Evolutionary conservation across 352 stramenopile species (phyloP).

Genomic region (Pythium chondricola): DNA sequence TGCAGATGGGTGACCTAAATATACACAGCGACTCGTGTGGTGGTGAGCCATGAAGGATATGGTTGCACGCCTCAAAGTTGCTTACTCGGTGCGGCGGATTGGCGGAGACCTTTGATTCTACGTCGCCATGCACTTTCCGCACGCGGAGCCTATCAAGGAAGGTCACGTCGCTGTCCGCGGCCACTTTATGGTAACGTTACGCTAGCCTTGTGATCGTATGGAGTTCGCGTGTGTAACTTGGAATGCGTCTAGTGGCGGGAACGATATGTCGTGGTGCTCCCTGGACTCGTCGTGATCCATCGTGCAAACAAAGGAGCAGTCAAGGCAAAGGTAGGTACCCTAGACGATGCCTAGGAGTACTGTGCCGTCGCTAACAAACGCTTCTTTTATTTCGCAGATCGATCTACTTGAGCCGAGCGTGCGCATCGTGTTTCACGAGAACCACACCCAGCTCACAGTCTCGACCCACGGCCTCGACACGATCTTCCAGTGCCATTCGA

Average conservation of each 20-base stretch:
- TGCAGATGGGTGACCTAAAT: too few species aligned
- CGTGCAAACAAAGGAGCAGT: constrained; percentile 36
- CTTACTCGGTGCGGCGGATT: too few species aligned
- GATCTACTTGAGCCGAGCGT: constrained; percentile 46
- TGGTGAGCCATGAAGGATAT: too few species aligned
- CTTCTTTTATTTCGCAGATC: constrained; percentile 27
- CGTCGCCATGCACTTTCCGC: too few species aligned
- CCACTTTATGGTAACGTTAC: constrained; percentile 47
- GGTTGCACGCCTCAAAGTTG: too few species aligned
- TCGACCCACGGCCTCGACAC: constrained; percentile 32
- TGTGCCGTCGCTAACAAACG: background rate
- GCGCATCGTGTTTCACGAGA: constrained; percentile 54
- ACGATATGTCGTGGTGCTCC: constrained; percentile 48
- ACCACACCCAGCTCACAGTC: constrained; percentile 54
- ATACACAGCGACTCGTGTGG: too few species aligned
- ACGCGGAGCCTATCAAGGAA: too few species aligned
- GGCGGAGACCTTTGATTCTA: too few species aligned
- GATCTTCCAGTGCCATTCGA: constrained; percentile 47
- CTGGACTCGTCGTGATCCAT: constrained; percentile 40
- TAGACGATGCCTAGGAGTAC: background rate
- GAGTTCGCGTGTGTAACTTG: background rate
- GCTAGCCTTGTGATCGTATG: background rate
- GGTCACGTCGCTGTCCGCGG: constrained; percentile 50
- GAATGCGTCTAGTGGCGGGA: constrained; percentile 45
- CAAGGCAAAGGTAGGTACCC: constrained; percentile 45